Evolutionary conservation across 345 rosid genomes (phyloP), one percentile per base, ranked within the genome.

Genomic region (Arabidopsis suecica): DNA sequence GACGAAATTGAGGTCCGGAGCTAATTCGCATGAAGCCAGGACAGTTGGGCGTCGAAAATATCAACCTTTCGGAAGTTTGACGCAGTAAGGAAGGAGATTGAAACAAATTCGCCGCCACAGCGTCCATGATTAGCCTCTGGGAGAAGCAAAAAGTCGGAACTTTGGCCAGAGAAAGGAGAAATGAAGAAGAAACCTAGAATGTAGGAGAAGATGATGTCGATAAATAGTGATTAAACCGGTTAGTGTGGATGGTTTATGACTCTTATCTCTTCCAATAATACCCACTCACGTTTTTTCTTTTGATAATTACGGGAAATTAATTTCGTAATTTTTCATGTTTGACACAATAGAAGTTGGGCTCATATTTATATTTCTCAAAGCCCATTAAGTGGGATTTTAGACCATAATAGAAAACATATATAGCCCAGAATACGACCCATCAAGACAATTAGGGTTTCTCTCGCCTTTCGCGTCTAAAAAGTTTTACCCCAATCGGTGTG

Each of bases 101-200:
- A 69, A 76, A 18, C 77, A 77, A 68, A 69, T 66, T 76, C 59
- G 85, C 68, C 8, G 85, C 44, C 16, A 79, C 71, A 5, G 86
- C 83, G 37, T 81, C 86, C 91, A 87, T 87, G 68, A 47, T 73
- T 64, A 72, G 11, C 30, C 16, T 68, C 76, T 38, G 68, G 71
- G 66, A 28, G 73, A 49, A 74, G 44, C n/a, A 25, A 54, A 44
- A 42, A 34, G 59, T 66, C 71, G 71, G 30, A 64, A 16, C 70
- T 73, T 44, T 44, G 37, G 71, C 64, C 25, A 45, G 63, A 59
- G 25, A 58, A 58, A 57, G 33, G 71, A 61, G 61, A 53, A 12
- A 11, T n/a, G 69, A 53, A 18, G 51, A 49, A 58, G 49, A 45
- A 48, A 65, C 72, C 66, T 65, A 56, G 20, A 74, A 51, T 16